Evolutionary conservation across 2,329 filamentous ascomycete genomes (phyloP).

Genomic region (Aspergillus brasiliensis): DNA sequence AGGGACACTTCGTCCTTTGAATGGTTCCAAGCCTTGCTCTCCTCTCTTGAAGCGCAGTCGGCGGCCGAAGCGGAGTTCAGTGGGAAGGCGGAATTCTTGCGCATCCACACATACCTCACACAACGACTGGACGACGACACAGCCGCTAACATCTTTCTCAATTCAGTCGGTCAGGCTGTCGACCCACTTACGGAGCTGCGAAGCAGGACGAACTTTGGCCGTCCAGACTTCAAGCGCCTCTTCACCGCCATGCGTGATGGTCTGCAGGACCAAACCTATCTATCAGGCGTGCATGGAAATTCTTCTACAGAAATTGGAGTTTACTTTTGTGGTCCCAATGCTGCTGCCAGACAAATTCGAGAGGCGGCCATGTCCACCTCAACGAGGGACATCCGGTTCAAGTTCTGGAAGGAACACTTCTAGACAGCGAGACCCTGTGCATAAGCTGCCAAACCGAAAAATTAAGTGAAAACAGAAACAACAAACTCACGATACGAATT

Average conservation of each 20-base stretch:
- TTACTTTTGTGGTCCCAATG: slow-evolving; percentile 93
- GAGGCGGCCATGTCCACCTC: slow-evolving; percentile 74
- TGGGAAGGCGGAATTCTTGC: slow-evolving; percentile 73
- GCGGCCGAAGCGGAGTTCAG: slow-evolving; percentile 65
- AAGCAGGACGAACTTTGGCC: slow-evolving; percentile 88
- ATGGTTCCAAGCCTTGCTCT: slow-evolving; percentile 95
- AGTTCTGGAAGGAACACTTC: slow-evolving; percentile 97
- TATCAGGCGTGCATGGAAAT: slow-evolving; percentile 75
- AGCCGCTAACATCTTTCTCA: slow-evolving; percentile 93
- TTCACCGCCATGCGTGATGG: slow-evolving; percentile 85
- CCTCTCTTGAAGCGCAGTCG: slow-evolving; percentile 85
- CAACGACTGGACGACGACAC: slow-evolving; percentile 91
- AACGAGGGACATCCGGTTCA: slow-evolving; percentile 80
- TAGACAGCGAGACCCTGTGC: slow-evolving; percentile 22
- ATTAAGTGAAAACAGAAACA: neutral
- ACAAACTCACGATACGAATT: slow-evolving; percentile 3
- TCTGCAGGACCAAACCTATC: slow-evolving; percentile 80
- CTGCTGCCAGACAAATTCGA: slow-evolving; percentile 78
- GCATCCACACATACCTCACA: slow-evolving; percentile 97
- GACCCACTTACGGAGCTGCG: slow-evolving; percentile 93
- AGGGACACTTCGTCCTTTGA: slow-evolving; percentile 94
- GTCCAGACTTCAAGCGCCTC: slow-evolving; percentile 82
- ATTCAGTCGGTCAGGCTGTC: slow-evolving; percentile 82
- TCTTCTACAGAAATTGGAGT: slow-evolving; percentile 87
- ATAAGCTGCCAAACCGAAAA: neutral